A percentile compares a stretch with the other conserved stretches of the same genome.
Evolutionary conservation across 2,329 filamentous ascomycete species (phyloP).

Genomic region (Monilinia fructicola): DNA sequence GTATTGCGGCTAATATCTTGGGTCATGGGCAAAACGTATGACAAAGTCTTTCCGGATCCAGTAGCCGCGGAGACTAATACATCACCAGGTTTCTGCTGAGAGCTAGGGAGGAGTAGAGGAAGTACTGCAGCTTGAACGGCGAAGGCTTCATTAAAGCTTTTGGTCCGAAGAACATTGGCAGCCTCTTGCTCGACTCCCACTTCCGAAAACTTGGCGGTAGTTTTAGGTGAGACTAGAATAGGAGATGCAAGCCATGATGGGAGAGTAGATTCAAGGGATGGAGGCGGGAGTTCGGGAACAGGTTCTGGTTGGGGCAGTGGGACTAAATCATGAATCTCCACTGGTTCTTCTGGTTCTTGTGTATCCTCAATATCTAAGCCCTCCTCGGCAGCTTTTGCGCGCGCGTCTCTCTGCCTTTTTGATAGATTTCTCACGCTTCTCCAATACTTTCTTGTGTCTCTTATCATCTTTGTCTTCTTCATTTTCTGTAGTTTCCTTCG

Average conservation of each 20-base stretch:
- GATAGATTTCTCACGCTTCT: constrained; percentile 57
- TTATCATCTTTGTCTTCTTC: constrained; percentile 25
- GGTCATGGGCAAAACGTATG: constrained; percentile 85
- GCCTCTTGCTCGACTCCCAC: constrained; percentile 63
- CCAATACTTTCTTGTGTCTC: constrained; percentile 49
- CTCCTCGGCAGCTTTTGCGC: constrained; percentile 39
- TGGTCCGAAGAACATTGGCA: constrained; percentile 61
- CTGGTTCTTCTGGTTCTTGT: constrained; percentile 37
- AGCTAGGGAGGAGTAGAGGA: constrained; percentile 71
- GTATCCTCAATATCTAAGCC: constrained; percentile 24
- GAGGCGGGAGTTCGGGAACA: constrained; percentile 54
- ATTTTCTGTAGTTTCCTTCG: neutral
- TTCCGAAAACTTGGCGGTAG: constrained; percentile 59
- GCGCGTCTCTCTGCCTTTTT: constrained; percentile 48
- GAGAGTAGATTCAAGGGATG: constrained; percentile 72
- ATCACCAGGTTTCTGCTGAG: constrained; percentile 66
- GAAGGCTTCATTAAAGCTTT: constrained; percentile 69
- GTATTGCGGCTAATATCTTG: constrained; percentile 66
- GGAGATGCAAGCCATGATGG: constrained; percentile 80
- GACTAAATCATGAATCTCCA: constrained; percentile 67
- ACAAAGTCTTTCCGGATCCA: constrained; percentile 91
- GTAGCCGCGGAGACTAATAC: constrained; percentile 89
- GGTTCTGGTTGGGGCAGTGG: constrained; percentile 78
- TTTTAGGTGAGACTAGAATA: constrained; percentile 62
- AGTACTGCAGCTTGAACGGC: constrained; percentile 79